Evolutionary conservation across 306 rosid species (phyloP).

Genomic region (Prunus campanulata): DNA sequence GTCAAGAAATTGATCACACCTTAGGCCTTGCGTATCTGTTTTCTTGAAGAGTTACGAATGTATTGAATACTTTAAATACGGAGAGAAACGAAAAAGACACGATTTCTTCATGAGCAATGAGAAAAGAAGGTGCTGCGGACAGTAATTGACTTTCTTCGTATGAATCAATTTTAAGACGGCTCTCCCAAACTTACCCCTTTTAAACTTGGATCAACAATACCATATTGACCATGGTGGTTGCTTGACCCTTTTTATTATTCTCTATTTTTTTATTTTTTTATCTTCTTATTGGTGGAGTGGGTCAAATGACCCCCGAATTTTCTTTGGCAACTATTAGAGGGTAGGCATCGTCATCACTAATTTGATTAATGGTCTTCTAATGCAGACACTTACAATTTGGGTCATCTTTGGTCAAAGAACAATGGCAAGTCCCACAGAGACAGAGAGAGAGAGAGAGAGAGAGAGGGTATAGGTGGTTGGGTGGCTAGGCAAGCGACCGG

Average conservation of each 20-base stretch:
- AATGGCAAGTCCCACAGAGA: background rate
- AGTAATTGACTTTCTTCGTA: background rate
- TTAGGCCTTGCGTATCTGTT: slow-evolving; percentile 1
- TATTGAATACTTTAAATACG: slow-evolving; percentile 14
- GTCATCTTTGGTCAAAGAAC: slow-evolving; percentile 5
- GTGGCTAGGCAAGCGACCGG: background rate
- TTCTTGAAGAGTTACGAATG: slow-evolving; percentile 6
- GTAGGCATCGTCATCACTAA: background rate
- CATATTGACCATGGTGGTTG: background rate
- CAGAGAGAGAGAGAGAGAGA: background rate
- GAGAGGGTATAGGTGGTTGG: background rate
- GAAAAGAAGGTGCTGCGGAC: background rate
- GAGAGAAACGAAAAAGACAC: background rate
- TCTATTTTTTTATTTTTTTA: background rate
- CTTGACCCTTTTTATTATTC: background rate
- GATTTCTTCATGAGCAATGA: slow-evolving; percentile 5
- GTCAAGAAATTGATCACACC: background rate
- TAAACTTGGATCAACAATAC: background rate
- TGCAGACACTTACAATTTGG: background rate
- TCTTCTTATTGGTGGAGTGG: background rate
- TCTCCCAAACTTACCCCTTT: background rate
- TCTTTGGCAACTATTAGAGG: background rate
- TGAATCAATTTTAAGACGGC: slow-evolving; percentile 4
- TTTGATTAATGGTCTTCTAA: background rate
- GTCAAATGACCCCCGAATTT: background rate